Evolutionary conservation across 179 eudicot genomes (phyloP), one percentile per base, ranked within the genome.

Genomic region (Pouteria campechiana): DNA sequence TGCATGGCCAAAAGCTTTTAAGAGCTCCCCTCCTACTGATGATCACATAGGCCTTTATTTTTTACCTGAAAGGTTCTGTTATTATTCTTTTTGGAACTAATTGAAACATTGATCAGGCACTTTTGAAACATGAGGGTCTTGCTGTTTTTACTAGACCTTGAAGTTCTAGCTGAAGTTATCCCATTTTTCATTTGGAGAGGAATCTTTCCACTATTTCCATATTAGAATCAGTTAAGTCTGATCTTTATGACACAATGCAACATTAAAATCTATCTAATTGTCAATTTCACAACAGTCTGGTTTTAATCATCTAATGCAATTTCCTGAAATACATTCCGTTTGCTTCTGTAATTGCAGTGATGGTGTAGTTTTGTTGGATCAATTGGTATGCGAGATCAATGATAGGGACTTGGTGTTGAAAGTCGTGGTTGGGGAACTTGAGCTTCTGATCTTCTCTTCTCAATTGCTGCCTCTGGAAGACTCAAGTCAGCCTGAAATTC

Each of bases 391-490:
- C 3, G 32, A 50, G 42, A 47, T 69, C 34, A 55, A 35, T 13
- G 60, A 46, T 18, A 10, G 6, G 39, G 52, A 46, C 15, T 56
- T 59, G 17, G 52, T 56, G 30, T 44, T 69, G 39, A 69, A 36
- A 37, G 54, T 41, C 13, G 21, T 20, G 19, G 47, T 64, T 39
- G 34, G 49, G 31, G 41, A 59, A 36, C 27, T 58, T 46, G 75
- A 64, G 50, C 65, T 69, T 20, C 51, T 69, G 54, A 54, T 55
- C 14, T 64, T 69, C 24, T 50, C 53, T 15, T 69, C 75, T 12
- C 59, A 3, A 1, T 63, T 44, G 37, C 40, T 69, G 27, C 70
- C 70, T 17, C 43, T 17, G 38, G 40, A 46, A 50, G 62, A 69
- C 32, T 30, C 70, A 57, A 55, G 75, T 64, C 51, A 69, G 75